Base-by-base conservation (phyloP, 2,329 filamentous ascomycete species). In the Phyllosticta citriasiana region DNA sequence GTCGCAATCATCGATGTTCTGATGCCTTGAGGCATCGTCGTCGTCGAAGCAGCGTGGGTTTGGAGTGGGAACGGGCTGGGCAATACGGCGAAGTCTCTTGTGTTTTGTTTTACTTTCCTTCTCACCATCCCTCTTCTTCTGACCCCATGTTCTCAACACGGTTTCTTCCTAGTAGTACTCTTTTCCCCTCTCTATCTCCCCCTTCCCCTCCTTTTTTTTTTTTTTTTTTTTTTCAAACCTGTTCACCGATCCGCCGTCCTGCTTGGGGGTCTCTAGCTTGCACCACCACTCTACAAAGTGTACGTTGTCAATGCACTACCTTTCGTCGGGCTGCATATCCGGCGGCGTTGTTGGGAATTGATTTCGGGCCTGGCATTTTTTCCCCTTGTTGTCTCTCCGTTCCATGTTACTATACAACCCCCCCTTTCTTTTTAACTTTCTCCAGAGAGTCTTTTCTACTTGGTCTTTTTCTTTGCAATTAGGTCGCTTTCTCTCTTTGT, bases 391-490 rank as follows among this genome's bases (percentile, higher is more conserved):
- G 25, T 59, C 30, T 55, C 10, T 40, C 33, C 33, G 33, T 55
- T 60, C 55, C 58, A 60, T 60, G 58, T 60, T 53, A 60, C 58
- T 55, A 60, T 53, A 60, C 58, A 53, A 55, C 58, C 55, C 55
- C 55, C 55, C 55, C 33, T 10, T 55, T 60, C 52, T 40, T 40
- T 40, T 40, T 40, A 35, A 26, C 51, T 30, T 59, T 50, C 57
- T 54, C 30, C 57, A 59, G 27, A 30, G 27, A 30, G 27, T 12
- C 33, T 40, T 3, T 53, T 53, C 8, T 53, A 22, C 9, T 53
- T 53, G 19, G 19, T 53, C n/a, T 53, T 53, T 53, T 53, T 25
- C n/a, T 53, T 53, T 53, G 19, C n/a, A 51, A 16, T n/a, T 22
- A 51, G 16, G 16, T 53, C 51, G 9, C 50, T 53, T 22, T 53